Evolutionary conservation across 768 basidiomycete genomes (phyloP).

Genomic region (Sporobolomyces phaffii): DNA sequence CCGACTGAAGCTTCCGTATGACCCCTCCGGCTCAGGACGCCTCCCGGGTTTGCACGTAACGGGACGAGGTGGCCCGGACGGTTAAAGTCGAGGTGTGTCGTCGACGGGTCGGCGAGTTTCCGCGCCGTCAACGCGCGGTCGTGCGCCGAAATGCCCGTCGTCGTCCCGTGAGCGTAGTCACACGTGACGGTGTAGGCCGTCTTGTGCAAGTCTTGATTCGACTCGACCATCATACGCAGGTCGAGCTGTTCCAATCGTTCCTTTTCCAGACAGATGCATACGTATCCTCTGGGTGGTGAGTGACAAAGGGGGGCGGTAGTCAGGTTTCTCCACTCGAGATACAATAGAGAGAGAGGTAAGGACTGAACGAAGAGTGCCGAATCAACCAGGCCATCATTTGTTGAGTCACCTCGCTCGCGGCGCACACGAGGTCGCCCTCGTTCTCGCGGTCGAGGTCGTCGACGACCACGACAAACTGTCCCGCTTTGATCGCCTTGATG

Average conservation of each 20-base stretch:
- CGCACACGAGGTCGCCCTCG: slow-evolving; percentile 91
- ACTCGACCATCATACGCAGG: slow-evolving; percentile 88
- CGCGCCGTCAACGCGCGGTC: slow-evolving; percentile 84
- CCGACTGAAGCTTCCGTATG: slow-evolving; percentile 84
- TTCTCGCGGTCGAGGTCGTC: slow-evolving; percentile 95
- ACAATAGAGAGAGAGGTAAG: neutral
- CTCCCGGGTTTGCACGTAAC: slow-evolving; percentile 75
- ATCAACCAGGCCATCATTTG: slow-evolving; percentile 99
- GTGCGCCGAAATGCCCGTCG: slow-evolving; percentile 94
- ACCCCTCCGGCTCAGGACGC: slow-evolving; percentile 76
- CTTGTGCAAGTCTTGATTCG: slow-evolving; percentile 79
- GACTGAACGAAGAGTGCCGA: slow-evolving; percentile 74
- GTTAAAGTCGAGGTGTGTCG: slow-evolving; percentile 64
- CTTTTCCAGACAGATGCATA: slow-evolving; percentile 77
- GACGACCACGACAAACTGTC: slow-evolving; percentile 94
- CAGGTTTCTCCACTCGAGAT: neutral
- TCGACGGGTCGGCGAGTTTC: slow-evolving; percentile 59
- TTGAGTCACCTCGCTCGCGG: slow-evolving; percentile 70
- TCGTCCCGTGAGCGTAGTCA: slow-evolving; percentile 83
- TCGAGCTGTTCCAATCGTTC: slow-evolving; percentile 68
- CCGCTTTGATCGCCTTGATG: slow-evolving; percentile 64
- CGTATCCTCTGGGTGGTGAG: slow-evolving; percentile 64
- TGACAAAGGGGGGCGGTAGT: neutral
- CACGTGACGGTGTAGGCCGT: slow-evolving; percentile 96
- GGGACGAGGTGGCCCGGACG: slow-evolving; percentile 96